Percentiles rank a stretch among this genome's conserved stretches.
Conservation (phyloP, 495 filamentous ascomycete genomes). For the Penicillium herquei region DNA sequence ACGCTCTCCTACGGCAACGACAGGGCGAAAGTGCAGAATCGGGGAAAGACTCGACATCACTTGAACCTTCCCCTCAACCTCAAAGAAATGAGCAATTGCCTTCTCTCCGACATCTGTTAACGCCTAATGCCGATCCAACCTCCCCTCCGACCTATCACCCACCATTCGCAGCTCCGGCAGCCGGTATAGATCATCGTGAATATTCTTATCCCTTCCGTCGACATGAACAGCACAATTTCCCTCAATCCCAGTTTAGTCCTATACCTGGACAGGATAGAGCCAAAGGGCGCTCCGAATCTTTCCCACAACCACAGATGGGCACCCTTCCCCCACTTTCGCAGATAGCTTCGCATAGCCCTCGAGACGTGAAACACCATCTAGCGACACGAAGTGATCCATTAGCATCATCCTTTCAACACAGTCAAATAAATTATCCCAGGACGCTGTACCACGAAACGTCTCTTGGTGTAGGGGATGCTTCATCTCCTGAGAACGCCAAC, state of each 20-base stretch:
- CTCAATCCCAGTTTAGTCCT: conserved; percentile 18
- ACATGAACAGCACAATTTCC: no score
- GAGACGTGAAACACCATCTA: conserved; percentile 17
- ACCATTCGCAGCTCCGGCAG: conserved; percentile 22
- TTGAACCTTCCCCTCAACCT: conserved; percentile 14
- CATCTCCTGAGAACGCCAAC: conserved; percentile 21
- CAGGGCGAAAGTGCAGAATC: conserved; percentile 30
- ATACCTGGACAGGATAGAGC: conserved; percentile 19
- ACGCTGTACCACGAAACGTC: conserved; percentile 17
- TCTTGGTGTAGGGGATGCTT: conserved; percentile 13
- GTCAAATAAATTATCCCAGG: conserved; percentile 13
- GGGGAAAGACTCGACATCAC: conserved; percentile 12
- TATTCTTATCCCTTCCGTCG: conserved; percentile 17
- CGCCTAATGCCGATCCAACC: conserved; percentile 32
- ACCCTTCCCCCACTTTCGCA: conserved; percentile 37
- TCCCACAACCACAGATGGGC: conserved; percentile 19
- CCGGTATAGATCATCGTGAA: conserved; percentile 19
- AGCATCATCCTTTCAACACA: conserved; percentile 13
- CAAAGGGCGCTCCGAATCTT: conserved; percentile 21
- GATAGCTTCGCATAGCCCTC: conserved; percentile 25
- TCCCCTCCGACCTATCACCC: conserved; percentile 31
- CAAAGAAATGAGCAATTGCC: conserved; percentile 36
- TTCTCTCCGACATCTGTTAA: conserved; percentile 48
- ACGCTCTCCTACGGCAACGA: conserved; percentile 37
- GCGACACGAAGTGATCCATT: conserved; percentile 25